Conservation (phyloP, 257 asterid genomes). For the Leptodermis oblonga region DNA sequence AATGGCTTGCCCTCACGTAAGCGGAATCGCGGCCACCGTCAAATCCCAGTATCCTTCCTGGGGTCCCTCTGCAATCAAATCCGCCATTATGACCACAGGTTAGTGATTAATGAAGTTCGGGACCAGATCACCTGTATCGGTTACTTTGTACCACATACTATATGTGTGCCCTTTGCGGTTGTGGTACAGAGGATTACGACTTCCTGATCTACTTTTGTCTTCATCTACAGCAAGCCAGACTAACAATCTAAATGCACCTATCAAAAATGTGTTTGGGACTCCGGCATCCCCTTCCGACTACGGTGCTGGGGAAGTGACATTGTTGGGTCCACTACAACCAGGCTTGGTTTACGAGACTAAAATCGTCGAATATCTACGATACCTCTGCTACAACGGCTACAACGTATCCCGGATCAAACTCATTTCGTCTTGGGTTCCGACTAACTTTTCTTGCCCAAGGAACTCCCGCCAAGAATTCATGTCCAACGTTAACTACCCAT, state of each 20-base stretch:
- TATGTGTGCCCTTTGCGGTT: too few relatives aligned
- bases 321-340: slow-evolving; percentile 53
- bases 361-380: slow-evolving; percentile 37
- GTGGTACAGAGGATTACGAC: too few relatives aligned
- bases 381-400: slow-evolving; percentile 70
- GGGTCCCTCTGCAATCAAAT: slow-evolving; percentile 69
- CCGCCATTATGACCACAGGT: slow-evolving; percentile 87
- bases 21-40: slow-evolving; percentile 62
- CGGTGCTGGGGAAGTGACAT: slow-evolving; percentile 75
- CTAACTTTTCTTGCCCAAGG: slow-evolving; percentile 52
- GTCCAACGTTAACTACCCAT: slow-evolving; percentile 86
- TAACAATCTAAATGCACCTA: slow-evolving; percentile 45
- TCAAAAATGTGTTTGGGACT: slow-evolving; percentile 46
- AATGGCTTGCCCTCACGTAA: slow-evolving; percentile 82
- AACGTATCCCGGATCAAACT: slow-evolving; percentile 35
- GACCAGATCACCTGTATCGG: too few relatives aligned
- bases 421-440: slow-evolving; percentile 44
- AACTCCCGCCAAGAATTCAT: slow-evolving; percentile 35
- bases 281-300: slow-evolving; percentile 56
- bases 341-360: slow-evolving; percentile 84
- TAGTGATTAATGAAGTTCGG: too few relatives aligned
- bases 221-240: slow-evolving; percentile 52
- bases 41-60: slow-evolving; percentile 61
- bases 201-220: not conserved
- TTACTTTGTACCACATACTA: not conserved